Conservation (phyloP, 306 rosid species). For the Hippophae tibetana region DNA sequence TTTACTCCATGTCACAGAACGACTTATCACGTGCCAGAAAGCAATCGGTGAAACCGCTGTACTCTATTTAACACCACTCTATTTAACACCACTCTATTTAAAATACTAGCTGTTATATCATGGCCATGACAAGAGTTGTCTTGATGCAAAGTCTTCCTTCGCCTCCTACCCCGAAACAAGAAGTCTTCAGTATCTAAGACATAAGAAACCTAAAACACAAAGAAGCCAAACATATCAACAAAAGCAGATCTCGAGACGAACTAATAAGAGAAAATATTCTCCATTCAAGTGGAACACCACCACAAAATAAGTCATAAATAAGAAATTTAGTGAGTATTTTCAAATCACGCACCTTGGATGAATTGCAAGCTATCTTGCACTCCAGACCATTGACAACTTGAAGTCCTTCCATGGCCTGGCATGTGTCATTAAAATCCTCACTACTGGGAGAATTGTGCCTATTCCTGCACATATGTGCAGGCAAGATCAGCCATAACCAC, state of each 20-base stretch:
- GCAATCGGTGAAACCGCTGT: constrained; percentile 51
- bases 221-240: constrained; percentile 11
- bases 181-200: constrained; percentile 93
- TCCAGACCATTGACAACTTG: constrained; percentile 77
- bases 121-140: constrained; percentile 33
- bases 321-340: not conserved
- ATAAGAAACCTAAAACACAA: constrained; percentile 58
- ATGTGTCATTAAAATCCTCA: constrained; percentile 53
- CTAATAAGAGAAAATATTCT: constrained; percentile 4
- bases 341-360: constrained; percentile 57
- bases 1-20: constrained; percentile 35
- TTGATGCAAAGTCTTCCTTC: constrained; percentile 36
- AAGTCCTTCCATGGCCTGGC: constrained; percentile 75
- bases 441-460: constrained; percentile 43
- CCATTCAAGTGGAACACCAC: constrained; percentile 2
- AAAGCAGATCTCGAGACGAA: constrained; percentile 13
- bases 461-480: constrained; percentile 51
- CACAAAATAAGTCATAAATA: constrained; percentile 3
- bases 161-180: constrained; percentile 60
- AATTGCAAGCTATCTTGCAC: constrained; percentile 92
- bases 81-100: constrained; percentile 43
- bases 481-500: constrained; percentile 21
- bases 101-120: constrained; percentile 36
- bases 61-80: constrained; percentile 45
- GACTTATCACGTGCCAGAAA: constrained; percentile 39